A percentile compares a stretch with the other conserved stretches of the same genome.
Conservation (phyloP, 148 eudicot genomes). For the Rhododendron kiyosumense region DNA sequence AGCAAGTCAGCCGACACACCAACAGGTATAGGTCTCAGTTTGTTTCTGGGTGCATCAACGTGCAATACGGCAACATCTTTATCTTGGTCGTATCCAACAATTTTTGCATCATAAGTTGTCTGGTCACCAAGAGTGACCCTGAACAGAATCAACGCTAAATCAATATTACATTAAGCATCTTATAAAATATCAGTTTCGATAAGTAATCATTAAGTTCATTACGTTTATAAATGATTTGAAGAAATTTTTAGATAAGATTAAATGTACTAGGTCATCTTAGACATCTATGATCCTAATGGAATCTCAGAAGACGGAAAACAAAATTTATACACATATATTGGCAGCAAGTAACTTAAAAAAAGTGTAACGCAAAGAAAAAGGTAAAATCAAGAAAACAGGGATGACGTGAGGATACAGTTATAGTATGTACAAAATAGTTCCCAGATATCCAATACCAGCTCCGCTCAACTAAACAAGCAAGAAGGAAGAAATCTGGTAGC, state of each 20-base stretch:
- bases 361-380: not conserved
- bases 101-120: slow-evolving; percentile 74
- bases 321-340: not conserved
- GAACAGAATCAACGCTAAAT: slow-evolving; percentile 69
- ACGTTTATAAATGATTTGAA: not conserved
- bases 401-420: slow-evolving; percentile 9
- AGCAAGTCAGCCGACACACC: slow-evolving; percentile 91
- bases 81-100: slow-evolving; percentile 96
- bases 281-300: not conserved
- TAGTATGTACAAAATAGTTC: slow-evolving; percentile 6
- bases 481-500: not conserved
- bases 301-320: slow-evolving; percentile 19
- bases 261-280: slow-evolving; percentile 6
- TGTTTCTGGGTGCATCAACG: slow-evolving; percentile 72
- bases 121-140: slow-evolving; percentile 97
- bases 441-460: not conserved
- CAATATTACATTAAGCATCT: slow-evolving; percentile 54
- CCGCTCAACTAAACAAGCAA: not conserved
- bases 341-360: not conserved
- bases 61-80: slow-evolving; percentile 92
- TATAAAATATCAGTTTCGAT: not conserved
- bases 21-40: slow-evolving; percentile 82
- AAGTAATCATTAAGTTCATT: not conserved
- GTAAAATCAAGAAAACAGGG: not conserved
- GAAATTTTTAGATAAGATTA: not conserved